A percentile compares a stretch with the other conserved stretches of the same genome.
Evolutionary conservation across 169 alveolate species (phyloP).

Genomic region (Plasmodium gonderi): DNA sequence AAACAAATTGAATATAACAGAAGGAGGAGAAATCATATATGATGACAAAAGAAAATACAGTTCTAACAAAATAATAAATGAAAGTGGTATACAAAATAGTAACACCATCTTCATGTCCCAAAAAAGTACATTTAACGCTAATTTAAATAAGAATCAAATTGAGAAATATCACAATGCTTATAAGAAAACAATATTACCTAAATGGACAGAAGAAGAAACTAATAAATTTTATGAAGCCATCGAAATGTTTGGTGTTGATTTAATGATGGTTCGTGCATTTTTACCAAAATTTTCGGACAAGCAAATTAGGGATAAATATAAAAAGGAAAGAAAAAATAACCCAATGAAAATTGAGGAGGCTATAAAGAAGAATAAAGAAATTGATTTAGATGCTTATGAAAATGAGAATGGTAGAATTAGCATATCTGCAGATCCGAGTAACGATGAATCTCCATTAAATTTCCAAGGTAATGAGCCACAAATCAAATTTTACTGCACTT

Average conservation of each 20-base stretch:
- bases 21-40: constrained; percentile 38
- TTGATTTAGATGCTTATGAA: constrained; percentile 80
- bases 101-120: constrained; percentile 20
- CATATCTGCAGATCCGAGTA: constrained; percentile 76
- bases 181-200: constrained; percentile 75
- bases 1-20: constrained; percentile 51
- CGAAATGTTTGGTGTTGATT: constrained; percentile 83
- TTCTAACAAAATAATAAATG: constrained; percentile 29
- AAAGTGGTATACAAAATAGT: background rate
- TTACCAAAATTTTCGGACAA: constrained; percentile 82
- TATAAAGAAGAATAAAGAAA: constrained; percentile 74
- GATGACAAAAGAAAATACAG: constrained; percentile 41
- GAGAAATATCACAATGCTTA: constrained; percentile 79
- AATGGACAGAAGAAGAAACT: constrained; percentile 85
- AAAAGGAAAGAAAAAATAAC: constrained; percentile 81
- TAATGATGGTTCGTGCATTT: constrained; percentile 82
- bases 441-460: constrained; percentile 76
- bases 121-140: constrained; percentile 12
- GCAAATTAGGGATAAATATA: constrained; percentile 84
- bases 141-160: constrained; percentile 52
- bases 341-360: constrained; percentile 79
- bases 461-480: constrained; percentile 67
- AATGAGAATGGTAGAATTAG: constrained; percentile 82
- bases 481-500: too few species aligned
- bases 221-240: constrained; percentile 81